Evolutionary conservation across 2,329 filamentous ascomycete species (phyloP), one percentile per base, ranked within the genome.

Genomic region (Talaromyces sp.): DNA sequence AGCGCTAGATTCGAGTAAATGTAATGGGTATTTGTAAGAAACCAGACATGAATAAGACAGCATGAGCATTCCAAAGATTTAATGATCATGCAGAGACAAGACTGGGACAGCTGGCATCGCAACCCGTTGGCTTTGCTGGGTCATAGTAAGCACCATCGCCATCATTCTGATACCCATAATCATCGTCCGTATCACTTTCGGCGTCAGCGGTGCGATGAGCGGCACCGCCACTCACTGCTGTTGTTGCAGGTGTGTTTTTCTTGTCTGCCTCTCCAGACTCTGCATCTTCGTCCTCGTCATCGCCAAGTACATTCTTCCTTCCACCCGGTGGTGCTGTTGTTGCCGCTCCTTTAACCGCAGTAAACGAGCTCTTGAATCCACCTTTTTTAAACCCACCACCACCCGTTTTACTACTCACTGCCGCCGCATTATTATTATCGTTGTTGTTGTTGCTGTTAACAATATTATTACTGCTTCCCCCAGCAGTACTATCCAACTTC

Each of bases 291-390:
- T 74, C 77, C 29, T 74, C 77, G n/a, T 77, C 77, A 29, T 76
- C 75, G 6, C 72, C 75, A 19, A 77, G 71, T 0, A 76, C 73
- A 24, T 80, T 79, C 31, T 77, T 77, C 61, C 76, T 75, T 1
- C 55, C 56, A 10, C 55, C 51, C 4, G 69, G 69, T 4, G 71
- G 69, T 27, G 66, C 64, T 27, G 66, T 62, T 38, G 71, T 63
- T 7, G 63, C 65, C 17, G 57, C 65, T n/a, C 69, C 73, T 27
- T 80, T 81, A 1, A 81, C 81, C 1, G 84, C 77, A 4, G 83
- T 82, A 77, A 92, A 90, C 1, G 89, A 89, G 68, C 86, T 89
- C 76, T 91, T 93, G 74, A 93, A 93, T 0, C 90, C 90, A 1
- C 88, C 87, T 70, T 93, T 95, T 76, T 93, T 92, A 70, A 92